Conservation (phyloP, 169 alveolate species). For the Eimeria sp. region DNA sequence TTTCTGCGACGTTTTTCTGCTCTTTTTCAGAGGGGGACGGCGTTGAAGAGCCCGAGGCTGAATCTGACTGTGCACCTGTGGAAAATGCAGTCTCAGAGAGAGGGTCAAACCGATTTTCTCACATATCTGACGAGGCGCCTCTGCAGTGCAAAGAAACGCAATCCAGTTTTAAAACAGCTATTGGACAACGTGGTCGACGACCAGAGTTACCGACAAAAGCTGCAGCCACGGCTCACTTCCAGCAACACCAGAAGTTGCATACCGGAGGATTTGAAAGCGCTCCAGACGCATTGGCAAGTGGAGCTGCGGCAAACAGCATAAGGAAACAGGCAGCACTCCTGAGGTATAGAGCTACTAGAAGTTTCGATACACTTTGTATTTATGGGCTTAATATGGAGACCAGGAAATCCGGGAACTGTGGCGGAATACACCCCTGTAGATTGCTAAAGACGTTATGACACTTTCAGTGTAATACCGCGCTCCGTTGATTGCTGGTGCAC, state of each 20-base stretch:
- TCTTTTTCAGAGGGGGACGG: background rate
- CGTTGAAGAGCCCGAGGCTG: background rate
- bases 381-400: background rate
- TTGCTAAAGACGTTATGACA: background rate
- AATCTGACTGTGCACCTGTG: background rate
- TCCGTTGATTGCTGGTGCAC: background rate
- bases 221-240: slow-evolving; percentile 38
- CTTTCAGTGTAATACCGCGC: background rate
- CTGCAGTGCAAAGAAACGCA: background rate
- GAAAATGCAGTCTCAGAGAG: background rate
- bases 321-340: slow-evolving; percentile 49
- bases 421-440: background rate
- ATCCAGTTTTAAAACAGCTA: background rate
- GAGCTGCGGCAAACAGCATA: slow-evolving; percentile 29
- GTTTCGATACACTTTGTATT: background rate
- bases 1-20: background rate
- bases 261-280: background rate
- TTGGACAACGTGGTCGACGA: background rate
- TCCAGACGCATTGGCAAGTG: slow-evolving; percentile 57
- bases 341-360: background rate
- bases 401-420: background rate
- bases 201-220: slow-evolving; percentile 23
- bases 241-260: slow-evolving; percentile 37
- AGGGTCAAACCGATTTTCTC: background rate
- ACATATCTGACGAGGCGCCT: background rate